Percentiles rank a stretch among this genome's conserved stretches.
phyloP scores from a whole-genome alignment of 2,329 filamentous ascomycete species.

The Cryphonectria radicalis region DNA sequence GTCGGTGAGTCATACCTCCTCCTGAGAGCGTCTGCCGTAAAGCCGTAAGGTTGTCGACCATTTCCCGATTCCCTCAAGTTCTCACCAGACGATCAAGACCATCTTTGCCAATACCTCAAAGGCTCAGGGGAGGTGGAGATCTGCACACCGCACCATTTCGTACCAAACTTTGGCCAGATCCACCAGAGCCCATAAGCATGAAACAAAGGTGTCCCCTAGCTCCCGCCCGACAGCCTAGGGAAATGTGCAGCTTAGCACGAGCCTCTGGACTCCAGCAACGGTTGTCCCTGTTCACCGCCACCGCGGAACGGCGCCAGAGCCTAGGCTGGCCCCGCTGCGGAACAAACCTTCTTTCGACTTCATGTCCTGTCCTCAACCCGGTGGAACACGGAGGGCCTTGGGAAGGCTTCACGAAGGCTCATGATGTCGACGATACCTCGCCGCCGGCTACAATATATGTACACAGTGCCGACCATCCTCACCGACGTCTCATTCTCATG shows the following conservation, averaged over 20 bases:
- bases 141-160: neutral
- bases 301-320: neutral
- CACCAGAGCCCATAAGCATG: neutral
- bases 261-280: slow-evolving; percentile 9
- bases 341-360: slow-evolving; percentile 13
- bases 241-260: neutral
- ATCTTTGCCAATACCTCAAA: neutral
- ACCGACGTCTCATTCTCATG: neutral
- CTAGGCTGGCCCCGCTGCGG: slow-evolving; percentile 12
- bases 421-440: neutral
- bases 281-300: slow-evolving; percentile 13
- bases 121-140: neutral
- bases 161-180: slow-evolving; percentile 1
- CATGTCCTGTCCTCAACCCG: neutral
- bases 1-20: neutral
- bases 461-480: neutral
- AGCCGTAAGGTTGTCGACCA: neutral
- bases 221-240: neutral
- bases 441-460: neutral
- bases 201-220: neutral
- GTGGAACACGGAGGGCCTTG: neutral
- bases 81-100: neutral
- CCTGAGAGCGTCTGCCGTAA: neutral
- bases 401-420: neutral
- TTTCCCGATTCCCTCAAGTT: neutral